phyloP scores from a whole-genome alignment of 177 flowering plant species.

The Vitis hybrid region DNA sequence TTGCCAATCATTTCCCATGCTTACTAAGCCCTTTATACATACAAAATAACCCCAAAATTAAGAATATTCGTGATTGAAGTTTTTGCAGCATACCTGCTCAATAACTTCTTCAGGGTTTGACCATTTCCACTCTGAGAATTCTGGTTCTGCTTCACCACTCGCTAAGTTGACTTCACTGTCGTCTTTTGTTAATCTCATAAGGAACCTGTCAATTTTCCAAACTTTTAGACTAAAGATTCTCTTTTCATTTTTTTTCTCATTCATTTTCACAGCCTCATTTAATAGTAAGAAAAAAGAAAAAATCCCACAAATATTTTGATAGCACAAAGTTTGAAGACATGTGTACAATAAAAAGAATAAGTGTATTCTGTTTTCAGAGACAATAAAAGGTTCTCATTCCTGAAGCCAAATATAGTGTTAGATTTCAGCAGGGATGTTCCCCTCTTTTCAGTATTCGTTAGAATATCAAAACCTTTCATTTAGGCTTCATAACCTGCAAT shows the following conservation, averaged over 20 bases:
- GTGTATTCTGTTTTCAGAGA: too few species aligned
- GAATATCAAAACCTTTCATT: too few species aligned
- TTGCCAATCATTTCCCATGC: slow-evolving; percentile 6
- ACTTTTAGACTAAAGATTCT: neutral
- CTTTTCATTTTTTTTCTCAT: neutral
- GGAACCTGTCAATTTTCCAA: slow-evolving; percentile 56
- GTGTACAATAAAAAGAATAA: too few species aligned
- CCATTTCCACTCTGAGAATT: slow-evolving; percentile 98
- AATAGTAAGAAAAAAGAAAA: too few species aligned
- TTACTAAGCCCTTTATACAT: neutral
- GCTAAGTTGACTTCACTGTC: slow-evolving; percentile 77
- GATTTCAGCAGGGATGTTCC: too few species aligned
- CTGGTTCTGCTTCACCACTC: slow-evolving; percentile 66
- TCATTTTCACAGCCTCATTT: neutral
- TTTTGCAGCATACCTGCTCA: slow-evolving; percentile 60
- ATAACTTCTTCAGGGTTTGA: slow-evolving; percentile 74
- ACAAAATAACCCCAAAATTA: neutral
- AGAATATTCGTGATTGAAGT: neutral
- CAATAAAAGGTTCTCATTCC: too few species aligned
- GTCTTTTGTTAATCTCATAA: slow-evolving; percentile 65
- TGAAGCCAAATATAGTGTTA: too few species aligned
- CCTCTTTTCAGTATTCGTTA: too few species aligned
- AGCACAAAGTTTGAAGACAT: too few species aligned
- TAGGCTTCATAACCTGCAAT: too few species aligned
- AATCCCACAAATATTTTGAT: too few species aligned